Conservation (phyloP, 768 basidiomycete genomes). For the Scleroderma citrinum region DNA sequence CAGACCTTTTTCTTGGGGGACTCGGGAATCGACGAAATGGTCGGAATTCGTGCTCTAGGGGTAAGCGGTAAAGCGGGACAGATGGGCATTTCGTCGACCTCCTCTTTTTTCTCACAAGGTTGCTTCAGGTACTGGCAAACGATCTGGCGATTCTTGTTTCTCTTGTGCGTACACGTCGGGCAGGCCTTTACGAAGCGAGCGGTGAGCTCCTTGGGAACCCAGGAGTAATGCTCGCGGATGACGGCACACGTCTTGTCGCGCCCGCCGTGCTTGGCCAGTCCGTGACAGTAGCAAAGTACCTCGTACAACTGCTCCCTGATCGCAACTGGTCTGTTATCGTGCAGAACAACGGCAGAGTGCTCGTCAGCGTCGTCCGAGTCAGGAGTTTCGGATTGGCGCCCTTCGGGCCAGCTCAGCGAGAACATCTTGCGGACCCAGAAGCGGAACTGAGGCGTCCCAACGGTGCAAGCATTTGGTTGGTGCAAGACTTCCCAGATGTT, state of each 20-base stretch:
- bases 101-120: too few relatives aligned
- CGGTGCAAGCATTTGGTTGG: conserved; percentile 39
- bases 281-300: conserved; percentile 69
- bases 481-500: conserved; percentile 65
- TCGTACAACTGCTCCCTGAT: conserved; percentile 75
- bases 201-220: conserved; percentile 81
- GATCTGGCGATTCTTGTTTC: conserved; percentile 29
- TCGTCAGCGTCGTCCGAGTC: conserved; percentile 16
- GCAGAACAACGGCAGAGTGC: conserved; percentile 46
- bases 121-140: neutral
- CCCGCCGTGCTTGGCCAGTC: conserved; percentile 60
- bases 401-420: conserved; percentile 33
- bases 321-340: conserved; percentile 70
- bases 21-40: neutral
- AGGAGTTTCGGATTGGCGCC: too few relatives aligned
- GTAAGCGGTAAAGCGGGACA: too few relatives aligned
- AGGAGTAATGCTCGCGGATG: conserved; percentile 67
- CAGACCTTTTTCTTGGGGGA: neutral
- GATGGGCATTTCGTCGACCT: too few relatives aligned
- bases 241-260: conserved; percentile 71
- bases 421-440: conserved; percentile 88
- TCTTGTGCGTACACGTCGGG: conserved; percentile 60
- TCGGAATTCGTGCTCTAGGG: too few relatives aligned
- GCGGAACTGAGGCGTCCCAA: conserved; percentile 62
- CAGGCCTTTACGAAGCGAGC: conserved; percentile 74